Conservation (phyloP, 768 basidiomycete species). For the Crepidotus variabilis region DNA sequence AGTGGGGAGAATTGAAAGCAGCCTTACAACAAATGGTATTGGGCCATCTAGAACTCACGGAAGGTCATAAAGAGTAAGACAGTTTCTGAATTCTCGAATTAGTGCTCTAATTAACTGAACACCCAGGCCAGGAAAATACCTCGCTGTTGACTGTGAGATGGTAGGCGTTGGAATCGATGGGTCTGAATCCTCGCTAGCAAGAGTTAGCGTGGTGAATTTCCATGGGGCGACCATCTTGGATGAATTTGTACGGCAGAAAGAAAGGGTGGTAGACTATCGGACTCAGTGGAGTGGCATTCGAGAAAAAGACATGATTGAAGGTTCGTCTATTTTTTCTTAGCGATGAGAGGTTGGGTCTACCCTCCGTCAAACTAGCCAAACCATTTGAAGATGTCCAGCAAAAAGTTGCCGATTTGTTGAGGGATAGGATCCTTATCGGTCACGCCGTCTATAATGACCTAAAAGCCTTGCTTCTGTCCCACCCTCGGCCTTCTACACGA, state of each 20-base stretch:
- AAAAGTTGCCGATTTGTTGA: constrained; percentile 68
- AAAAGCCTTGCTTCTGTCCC: constrained; percentile 72
- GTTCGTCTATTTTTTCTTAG: constrained; percentile 29
- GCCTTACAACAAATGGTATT: constrained; percentile 7
- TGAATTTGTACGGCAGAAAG: constrained; percentile 81
- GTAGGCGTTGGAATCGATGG: constrained; percentile 90
- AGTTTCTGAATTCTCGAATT: neutral
- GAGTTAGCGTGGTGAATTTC: constrained; percentile 89
- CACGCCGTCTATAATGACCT: constrained; percentile 92
- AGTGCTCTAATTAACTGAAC: neutral
- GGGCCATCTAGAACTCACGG: constrained; percentile 3
- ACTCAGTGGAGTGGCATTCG: constrained; percentile 89
- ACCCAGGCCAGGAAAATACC: constrained; percentile 61
- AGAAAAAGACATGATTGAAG: constrained; percentile 65
- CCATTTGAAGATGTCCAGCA: constrained; percentile 79
- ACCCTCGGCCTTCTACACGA: constrained; percentile 57
- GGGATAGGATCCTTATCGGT: constrained; percentile 79
- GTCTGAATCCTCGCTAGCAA: constrained; percentile 77
- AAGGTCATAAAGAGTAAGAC: constrained; percentile 7
- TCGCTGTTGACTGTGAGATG: constrained; percentile 97
- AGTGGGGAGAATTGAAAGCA: neutral
- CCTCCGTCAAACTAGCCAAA: constrained; percentile 45
- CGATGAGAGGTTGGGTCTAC: neutral
- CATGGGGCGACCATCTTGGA: constrained; percentile 78
- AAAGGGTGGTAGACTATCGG: constrained; percentile 88